Evolutionary conservation across 1,139 yeast species (phyloP).

Genomic region (Blastobotrys malaysiensis): DNA sequence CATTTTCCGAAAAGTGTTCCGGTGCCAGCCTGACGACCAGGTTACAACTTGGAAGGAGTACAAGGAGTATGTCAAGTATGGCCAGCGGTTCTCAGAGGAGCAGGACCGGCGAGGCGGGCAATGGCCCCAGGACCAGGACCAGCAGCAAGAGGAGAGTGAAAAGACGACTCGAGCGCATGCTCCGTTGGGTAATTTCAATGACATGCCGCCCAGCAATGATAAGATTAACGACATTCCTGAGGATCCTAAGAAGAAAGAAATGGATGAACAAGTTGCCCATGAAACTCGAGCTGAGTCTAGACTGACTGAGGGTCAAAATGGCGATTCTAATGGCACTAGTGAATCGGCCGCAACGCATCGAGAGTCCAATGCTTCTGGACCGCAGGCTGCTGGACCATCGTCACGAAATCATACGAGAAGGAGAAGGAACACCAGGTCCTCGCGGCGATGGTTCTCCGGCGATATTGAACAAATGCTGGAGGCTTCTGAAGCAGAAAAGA

Average conservation of each 20-base stretch:
- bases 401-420: conserved; percentile 1
- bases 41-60: conserved; percentile 89
- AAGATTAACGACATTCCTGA: not conserved
- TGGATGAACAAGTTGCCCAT: not conserved
- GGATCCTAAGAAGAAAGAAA: conserved; percentile 8
- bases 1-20: conserved; percentile 78
- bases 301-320: not conserved
- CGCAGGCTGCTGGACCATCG: not conserved
- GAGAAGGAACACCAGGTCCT: conserved; percentile 12
- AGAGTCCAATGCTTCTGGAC: not conserved
- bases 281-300: not conserved
- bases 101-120: conserved; percentile 28
- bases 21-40: conserved; percentile 88
- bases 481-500: conserved; percentile 67
- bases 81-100: conserved; percentile 32
- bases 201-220: not conserved
- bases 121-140: conserved; percentile 8
- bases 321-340: not conserved
- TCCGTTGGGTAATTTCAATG: conserved; percentile 19
- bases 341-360: not conserved
- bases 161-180: conserved; percentile 17
- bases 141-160: conserved; percentile 5
- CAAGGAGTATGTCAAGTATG: conserved; percentile 49
- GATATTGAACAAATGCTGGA: conserved; percentile 53
- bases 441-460: conserved; percentile 10